These are phyloP conservation scores for Quercus lobata DNA, from an alignment of 331 rosid genomes.

Conservation along the genomic window DNA sequence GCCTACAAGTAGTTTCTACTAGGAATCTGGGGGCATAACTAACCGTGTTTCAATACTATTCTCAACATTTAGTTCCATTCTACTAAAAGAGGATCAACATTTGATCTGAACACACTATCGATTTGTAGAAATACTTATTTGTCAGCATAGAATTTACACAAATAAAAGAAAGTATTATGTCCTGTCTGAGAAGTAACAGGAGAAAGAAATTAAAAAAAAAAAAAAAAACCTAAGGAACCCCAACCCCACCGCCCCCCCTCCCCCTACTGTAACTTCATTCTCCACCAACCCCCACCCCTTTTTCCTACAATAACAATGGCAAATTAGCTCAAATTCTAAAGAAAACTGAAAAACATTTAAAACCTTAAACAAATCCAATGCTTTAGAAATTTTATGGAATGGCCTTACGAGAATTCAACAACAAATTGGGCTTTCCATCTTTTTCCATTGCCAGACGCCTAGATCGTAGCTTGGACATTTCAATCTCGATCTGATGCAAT, in stretches of 20 bases:
- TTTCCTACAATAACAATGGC: not conserved
- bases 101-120: not conserved
- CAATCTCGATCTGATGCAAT: slow-evolving; percentile 19
- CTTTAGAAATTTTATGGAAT: not conserved
- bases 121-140: not conserved
- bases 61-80: not conserved
- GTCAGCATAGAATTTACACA: not conserved
- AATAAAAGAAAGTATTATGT: not conserved
- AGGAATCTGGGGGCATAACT: not conserved
- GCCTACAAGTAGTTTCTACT: no score
- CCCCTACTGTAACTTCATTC: not conserved
- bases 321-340: not conserved
- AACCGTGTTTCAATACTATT: not conserved
- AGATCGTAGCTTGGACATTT: slow-evolving; percentile 23
- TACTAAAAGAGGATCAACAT: not conserved
- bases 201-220: not conserved
- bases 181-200: not conserved
- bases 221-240: not conserved
- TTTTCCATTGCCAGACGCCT: slow-evolving; percentile 5
- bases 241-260: not conserved
- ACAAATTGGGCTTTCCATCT: slow-evolving; percentile 7
- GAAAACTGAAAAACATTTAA: not conserved
- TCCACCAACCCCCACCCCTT: not conserved
- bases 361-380: not conserved
- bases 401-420: slow-evolving; percentile 16